Percentiles rank a stretch among this genome's conserved stretches.
These are phyloP conservation scores for Globisporangium rhizosaccharum DNA, from an alignment of 352 stramenopile genomes.

Conservation along the genomic window DNA sequence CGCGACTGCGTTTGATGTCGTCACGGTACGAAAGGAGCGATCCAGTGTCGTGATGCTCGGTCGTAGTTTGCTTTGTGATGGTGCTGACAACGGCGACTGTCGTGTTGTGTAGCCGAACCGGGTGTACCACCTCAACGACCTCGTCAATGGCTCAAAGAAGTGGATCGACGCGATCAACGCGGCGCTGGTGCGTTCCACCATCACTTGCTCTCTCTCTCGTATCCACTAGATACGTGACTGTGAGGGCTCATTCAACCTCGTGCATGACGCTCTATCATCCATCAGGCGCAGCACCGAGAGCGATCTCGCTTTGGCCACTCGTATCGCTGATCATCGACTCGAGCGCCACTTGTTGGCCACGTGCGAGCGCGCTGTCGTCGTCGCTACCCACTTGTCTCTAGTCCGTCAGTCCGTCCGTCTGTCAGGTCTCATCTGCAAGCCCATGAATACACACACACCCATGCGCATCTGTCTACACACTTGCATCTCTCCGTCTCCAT, in stretches of 20 bases:
- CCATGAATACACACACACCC: slow-evolving; percentile 4
- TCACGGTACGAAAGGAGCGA: slow-evolving; percentile 42
- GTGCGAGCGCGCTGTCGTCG: neutral
- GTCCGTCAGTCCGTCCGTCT: neutral
- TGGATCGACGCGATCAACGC: slow-evolving; percentile 88
- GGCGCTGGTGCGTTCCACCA: slow-evolving; percentile 62
- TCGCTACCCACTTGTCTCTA: neutral
- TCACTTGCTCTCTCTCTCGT: neutral
- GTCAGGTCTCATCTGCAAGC: slow-evolving; percentile 1
- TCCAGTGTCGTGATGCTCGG: neutral
- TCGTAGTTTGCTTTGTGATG: neutral
- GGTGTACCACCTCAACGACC: slow-evolving; percentile 85
- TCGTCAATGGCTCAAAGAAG: slow-evolving; percentile 88
- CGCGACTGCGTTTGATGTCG: slow-evolving; percentile 78
- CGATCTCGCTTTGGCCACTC: slow-evolving; percentile 12
- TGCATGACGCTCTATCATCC: neutral
- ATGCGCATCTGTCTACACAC: neutral
- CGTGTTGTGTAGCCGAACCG: slow-evolving; percentile 57
- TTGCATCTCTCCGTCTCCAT: neutral
- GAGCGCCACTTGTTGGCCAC: neutral
- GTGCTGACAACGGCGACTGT: neutral
- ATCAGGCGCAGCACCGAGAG: slow-evolving; percentile 16
- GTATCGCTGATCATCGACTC: slow-evolving; percentile 8
- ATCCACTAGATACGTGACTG: neutral
- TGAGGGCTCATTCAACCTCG: slow-evolving; percentile 1